A percentile compares a stretch with the other conserved stretches of the same genome.
These are phyloP conservation scores for Rubia tinctorum DNA, from an alignment of 305 asterid species.

Conservation along the genomic window DNA sequence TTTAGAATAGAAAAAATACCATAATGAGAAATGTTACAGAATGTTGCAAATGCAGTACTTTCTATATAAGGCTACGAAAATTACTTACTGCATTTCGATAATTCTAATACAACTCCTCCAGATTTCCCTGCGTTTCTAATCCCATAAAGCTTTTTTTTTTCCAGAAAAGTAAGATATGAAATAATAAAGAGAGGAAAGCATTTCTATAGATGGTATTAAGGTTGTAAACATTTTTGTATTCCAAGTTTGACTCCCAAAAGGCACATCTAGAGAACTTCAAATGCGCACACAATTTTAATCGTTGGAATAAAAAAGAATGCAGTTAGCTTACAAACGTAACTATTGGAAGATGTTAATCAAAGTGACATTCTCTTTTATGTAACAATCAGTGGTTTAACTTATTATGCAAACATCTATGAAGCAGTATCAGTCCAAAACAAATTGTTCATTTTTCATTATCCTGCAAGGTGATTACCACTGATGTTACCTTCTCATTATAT, in stretches of 20 bases:
- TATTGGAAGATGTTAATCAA: neutral
- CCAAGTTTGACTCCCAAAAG: constrained; percentile 3
- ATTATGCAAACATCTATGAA: neutral
- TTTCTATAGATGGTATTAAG: neutral
- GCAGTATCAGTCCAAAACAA: neutral
- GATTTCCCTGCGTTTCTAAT: constrained; percentile 67
- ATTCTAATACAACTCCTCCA: constrained; percentile 80
- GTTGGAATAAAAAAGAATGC: neutral
- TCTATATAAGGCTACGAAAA: constrained; percentile 29
- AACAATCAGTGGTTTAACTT: neutral
- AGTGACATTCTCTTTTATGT: neutral
- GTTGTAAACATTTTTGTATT: neutral
- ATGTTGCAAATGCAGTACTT: constrained; percentile 14
- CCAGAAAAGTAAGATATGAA: constrained; percentile 12
- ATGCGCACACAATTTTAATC: neutral
- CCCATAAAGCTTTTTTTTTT: constrained; percentile 48
- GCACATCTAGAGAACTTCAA: neutral
- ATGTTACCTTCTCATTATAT: neutral
- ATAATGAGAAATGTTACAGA: neutral
- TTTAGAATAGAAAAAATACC: neutral
- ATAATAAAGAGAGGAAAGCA: neutral
- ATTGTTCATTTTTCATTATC: too few relatives aligned
- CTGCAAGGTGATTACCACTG: neutral
- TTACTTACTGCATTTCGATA: constrained; percentile 79
- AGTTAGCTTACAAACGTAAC: neutral